Base-by-base conservation (phyloP, 495 filamentous ascomycete species). In the Mycothermus thermophilus region DNA sequence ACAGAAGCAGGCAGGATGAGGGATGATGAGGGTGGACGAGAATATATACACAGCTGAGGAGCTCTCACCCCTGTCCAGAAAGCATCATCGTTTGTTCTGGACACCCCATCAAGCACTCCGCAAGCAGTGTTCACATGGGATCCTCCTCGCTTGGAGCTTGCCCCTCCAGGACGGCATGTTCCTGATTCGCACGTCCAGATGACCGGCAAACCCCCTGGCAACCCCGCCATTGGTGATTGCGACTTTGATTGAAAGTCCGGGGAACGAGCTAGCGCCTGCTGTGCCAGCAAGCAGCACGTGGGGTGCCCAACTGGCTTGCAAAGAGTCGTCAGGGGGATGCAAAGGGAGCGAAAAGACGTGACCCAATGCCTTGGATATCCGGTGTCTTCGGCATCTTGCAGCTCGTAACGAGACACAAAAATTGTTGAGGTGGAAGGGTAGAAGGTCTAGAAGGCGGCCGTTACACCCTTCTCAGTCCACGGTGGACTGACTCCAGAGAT, bases 321-420 rank as follows among this genome's bases (percentile, higher is more conserved):
- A 9, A 12, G 26, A 14, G 24, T n/a, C 21, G 15, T 12, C 14
- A 11, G 10, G 33, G 14, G 27, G 27, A 6, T 14, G 21, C 8
- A 22, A 15, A 18, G 15, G 13, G 25, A n/a, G n/a, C n/a, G n/a
- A n/a, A n/a, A n/a, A n/a, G n/a, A n/a, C n/a, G n/a, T n/a, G n/a
- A n/a, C n/a, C n/a, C 17, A 43, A 48, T 35, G 43, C 47, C 50
- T 43, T 32, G 34, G 36, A 30, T 50, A 53, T 40, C 46, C 50
- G 47, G 37, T 29, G 27, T 38, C 21, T 26, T 37, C n/a, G n/a
- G 39, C 35, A 19, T 17, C 22, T 14, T 8, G 32, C 17, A 4
- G 4, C 15, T 34, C 18, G 24, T 18, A 22, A 12, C 20, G 18
- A 8, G n/a, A 31, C 13, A 27, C 9, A 9, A 18, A 10, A 38